Conservation (phyloP, 106 monocot species). For the Acorus calamus region DNA sequence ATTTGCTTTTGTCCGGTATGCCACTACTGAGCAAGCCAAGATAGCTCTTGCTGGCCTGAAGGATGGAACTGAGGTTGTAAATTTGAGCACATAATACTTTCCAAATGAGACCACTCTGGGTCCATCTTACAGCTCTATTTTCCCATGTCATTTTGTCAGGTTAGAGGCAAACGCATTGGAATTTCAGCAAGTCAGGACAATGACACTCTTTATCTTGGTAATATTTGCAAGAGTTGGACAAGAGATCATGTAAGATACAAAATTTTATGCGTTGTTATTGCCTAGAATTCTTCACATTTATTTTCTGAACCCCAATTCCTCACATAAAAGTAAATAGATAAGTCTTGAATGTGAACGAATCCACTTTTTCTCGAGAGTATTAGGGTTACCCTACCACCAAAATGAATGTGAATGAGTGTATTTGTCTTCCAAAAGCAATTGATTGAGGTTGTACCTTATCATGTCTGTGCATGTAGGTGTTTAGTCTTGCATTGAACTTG, state of each 20-base stretch:
- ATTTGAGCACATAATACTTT: no score
- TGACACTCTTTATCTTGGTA: slow-evolving; percentile 52
- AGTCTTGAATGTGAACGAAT: no score
- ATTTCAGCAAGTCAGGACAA: slow-evolving; percentile 35
- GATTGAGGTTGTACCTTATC: no score
- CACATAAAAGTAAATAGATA: no score
- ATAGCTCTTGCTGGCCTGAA: slow-evolving; percentile 59
- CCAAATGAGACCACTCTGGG: no score
- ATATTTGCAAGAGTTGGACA: slow-evolving; percentile 62
- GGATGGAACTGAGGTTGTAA: slow-evolving; percentile 51
- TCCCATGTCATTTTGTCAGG: slow-evolving; percentile 10
- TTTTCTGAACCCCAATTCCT: not conserved
- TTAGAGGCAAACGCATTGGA: slow-evolving; percentile 30
- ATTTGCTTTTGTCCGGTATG: slow-evolving; percentile 53
- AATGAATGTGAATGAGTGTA: not conserved
- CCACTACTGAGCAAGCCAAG: slow-evolving; percentile 24
- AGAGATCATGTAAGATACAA: slow-evolving; percentile 33
- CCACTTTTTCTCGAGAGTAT: no score
- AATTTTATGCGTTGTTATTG: not conserved
- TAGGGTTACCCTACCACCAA: no score
- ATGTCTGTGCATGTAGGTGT: no score
- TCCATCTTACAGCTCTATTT: not conserved
- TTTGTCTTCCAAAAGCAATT: not conserved
- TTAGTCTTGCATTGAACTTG: no score
- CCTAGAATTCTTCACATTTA: not conserved